A percentile compares a stretch with the other conserved stretches of the same genome.
These are phyloP conservation scores for Ceriops tagal DNA, from an alignment of 345 rosid species.

Conservation along the genomic window DNA sequence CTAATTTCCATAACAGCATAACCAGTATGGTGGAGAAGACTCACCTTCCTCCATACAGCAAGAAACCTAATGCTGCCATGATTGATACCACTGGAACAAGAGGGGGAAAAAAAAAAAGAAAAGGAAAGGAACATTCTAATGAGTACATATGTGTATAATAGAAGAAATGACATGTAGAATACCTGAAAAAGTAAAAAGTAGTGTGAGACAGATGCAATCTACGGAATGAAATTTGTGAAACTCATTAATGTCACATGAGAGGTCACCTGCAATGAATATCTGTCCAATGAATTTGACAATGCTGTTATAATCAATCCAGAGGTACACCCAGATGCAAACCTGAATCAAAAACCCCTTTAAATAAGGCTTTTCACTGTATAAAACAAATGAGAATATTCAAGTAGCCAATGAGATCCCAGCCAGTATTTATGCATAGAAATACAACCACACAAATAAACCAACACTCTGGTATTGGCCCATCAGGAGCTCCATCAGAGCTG, in stretches of 20 bases:
- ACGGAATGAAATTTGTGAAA: conserved; percentile 3
- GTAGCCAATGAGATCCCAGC: no score
- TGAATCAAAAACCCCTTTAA: conserved; percentile 34
- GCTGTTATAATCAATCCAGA: conserved; percentile 83
- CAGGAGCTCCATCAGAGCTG: background rate
- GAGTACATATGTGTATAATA: conserved; percentile 9
- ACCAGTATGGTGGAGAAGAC: conserved; percentile 7
- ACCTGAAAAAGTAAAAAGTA: background rate
- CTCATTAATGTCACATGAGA: conserved; percentile 7
- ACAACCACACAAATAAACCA: background rate
- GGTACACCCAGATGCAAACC: conserved; percentile 82
- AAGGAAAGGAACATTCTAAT: no score
- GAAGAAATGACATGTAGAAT: conserved; percentile 7
- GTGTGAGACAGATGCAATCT: conserved; percentile 1
- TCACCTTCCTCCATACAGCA: conserved; percentile 98
- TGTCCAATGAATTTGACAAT: conserved; percentile 69
- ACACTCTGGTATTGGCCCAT: background rate
- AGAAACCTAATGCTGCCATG: conserved; percentile 86
- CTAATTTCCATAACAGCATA: conserved; percentile 5
- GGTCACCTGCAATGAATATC: conserved; percentile 79
- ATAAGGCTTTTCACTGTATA: conserved; percentile 12
- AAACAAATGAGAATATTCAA: no score
- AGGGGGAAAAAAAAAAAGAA: background rate
- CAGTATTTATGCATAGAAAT: no score
- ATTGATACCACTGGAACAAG: conserved; percentile 75